Base-by-base conservation (phyloP, 164 flowering plant species). In the Chloranthus sessilifolius region DNA sequence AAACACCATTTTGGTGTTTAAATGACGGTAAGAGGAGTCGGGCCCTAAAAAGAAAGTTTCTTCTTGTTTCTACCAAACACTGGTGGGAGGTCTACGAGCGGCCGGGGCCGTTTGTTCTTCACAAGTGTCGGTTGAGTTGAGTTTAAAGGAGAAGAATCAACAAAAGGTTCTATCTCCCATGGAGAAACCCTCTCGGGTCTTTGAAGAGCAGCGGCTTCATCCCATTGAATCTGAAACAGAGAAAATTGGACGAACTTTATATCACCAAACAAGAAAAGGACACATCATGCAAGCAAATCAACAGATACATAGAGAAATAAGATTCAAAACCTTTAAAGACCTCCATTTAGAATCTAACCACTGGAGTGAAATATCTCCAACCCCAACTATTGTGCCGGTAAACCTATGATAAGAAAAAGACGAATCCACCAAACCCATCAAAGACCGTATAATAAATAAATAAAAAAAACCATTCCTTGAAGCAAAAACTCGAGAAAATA, bases 141-240 rank as follows among this genome's bases (percentile, higher is more conserved):
- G 59, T 39, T 64, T 45, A 66, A 1, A 7, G 82, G 66, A 22
- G 56, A 55, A 23, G 82, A 68, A 53, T 86, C 58, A 41, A 67
- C 76, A 63, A 67, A 82, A 14, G 79, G 80, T 41, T 91, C 95
- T 10, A 91, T 79, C 59, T 91, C 98, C 98, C 98, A 91, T 20
- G 96, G 88, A 25, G 96, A 91, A 64, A 91, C 90, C 63, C 78
- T 73, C 6, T 85, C 96, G 8, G 95, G 95, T 44, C 98, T 73
- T 40, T 53, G 70, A 31, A 83, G 63, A 12, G 86, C 60, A 50
- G 95, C 80, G 21, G 80, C 74, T 60, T 91, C 96, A 64, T 91
- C 98, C 98, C 98, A 91, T 57, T 85, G 96, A 39, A 91, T 80
- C 98, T 91, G 45, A 22, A 29, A 55, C n/a, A 41, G 9, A 35